phyloP scores from a whole-genome alignment of 1,139 yeast genomes.

The Protomyces arabidopsidicola region DNA sequence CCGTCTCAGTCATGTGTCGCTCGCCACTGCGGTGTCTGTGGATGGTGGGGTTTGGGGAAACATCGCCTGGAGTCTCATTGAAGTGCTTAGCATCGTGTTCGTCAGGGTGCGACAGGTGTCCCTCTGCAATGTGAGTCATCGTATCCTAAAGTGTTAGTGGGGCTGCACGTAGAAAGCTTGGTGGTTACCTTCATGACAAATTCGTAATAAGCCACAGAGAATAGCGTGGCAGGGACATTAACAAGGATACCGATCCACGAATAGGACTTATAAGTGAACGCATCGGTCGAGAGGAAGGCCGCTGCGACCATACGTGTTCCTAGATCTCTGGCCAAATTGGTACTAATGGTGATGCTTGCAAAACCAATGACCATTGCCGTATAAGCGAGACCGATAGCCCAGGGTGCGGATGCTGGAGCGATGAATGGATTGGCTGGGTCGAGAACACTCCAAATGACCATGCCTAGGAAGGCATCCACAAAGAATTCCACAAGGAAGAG shows the following conservation, averaged over 20 bases:
- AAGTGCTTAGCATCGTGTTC: neutral
- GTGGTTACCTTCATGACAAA: neutral
- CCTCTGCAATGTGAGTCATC: constrained; percentile 13
- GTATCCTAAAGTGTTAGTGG: constrained; percentile 12
- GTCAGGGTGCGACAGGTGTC: constrained; percentile 24
- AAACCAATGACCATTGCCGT: constrained; percentile 18
- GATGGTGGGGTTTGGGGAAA: neutral
- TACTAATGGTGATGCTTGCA: constrained; percentile 14
- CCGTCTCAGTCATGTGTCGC: too few relatives aligned
- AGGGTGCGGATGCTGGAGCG: constrained; percentile 23
- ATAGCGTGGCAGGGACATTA: constrained; percentile 24
- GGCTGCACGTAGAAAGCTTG: neutral
- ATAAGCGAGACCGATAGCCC: constrained; percentile 22
- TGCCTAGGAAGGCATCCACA: constrained; percentile 17
- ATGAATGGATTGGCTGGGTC: constrained; percentile 28
- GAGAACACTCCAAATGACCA: constrained; percentile 21
- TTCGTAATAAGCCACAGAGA: constrained; percentile 7
- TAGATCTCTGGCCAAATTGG: constrained; percentile 24
- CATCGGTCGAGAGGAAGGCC: constrained; percentile 6
- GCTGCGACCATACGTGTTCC: constrained; percentile 27
- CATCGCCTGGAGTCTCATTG: neutral
- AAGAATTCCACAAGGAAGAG: constrained; percentile 22
- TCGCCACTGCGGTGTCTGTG: too few relatives aligned
- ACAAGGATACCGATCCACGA: constrained; percentile 20
- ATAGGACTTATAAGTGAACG: constrained; percentile 21